phyloP scores from a whole-genome alignment of 164 flowering plant species.

The Hamamelis virginiana region DNA sequence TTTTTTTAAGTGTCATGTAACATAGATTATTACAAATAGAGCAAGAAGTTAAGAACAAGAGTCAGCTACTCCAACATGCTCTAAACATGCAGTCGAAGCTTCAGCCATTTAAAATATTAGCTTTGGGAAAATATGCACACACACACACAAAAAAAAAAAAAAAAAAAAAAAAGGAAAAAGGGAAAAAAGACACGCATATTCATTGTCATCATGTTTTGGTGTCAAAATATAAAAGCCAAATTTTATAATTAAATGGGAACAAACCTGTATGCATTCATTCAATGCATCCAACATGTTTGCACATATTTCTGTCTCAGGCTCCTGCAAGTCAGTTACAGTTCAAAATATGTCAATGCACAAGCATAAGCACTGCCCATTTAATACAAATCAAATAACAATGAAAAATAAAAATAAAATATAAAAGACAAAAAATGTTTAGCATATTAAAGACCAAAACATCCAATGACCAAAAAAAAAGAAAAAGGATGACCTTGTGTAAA shows the following conservation, averaged over 20 bases:
- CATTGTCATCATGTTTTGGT: too few species aligned
- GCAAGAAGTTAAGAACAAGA: too few species aligned
- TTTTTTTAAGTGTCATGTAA: too few species aligned
- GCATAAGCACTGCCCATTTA: background rate
- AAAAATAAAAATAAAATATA: background rate
- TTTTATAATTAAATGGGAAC: background rate
- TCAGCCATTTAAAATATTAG: too few species aligned
- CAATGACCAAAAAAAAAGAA: background rate
- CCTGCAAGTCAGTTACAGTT: slow-evolving; percentile 38
- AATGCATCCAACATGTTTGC: slow-evolving; percentile 69
- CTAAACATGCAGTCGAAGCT: too few species aligned
- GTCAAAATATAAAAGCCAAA: background rate
- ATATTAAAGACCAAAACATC: background rate
- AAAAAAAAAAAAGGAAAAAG: too few species aligned
- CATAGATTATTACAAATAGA: background rate
- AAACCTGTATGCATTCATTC: slow-evolving; percentile 74
- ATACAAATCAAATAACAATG: background rate
- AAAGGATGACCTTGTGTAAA: slow-evolving; percentile 49
- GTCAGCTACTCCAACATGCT: too few species aligned
- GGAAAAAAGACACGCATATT: too few species aligned
- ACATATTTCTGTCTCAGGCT: slow-evolving; percentile 71
- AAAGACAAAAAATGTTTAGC: background rate
- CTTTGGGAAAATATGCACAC: too few species aligned
- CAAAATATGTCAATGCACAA: background rate
- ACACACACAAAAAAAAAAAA: too few species aligned